Evolutionary conservation across 2,329 filamentous ascomycete genomes (phyloP), one percentile per base, ranked within the genome.

Genomic region (Albophoma yamanashiensis): DNA sequence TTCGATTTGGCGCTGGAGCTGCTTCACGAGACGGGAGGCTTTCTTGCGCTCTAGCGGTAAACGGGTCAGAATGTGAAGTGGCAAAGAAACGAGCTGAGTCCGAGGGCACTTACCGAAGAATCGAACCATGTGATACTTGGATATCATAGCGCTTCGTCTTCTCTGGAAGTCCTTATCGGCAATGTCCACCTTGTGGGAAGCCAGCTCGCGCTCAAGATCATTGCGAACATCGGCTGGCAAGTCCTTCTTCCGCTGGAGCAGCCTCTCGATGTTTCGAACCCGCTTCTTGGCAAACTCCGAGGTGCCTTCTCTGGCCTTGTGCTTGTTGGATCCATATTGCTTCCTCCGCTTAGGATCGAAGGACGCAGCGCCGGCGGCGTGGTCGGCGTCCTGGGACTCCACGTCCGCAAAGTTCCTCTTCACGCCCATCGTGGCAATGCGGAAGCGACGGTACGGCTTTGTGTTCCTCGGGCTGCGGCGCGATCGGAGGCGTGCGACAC

Each of bases 91-190:
- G 17, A 34, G 27, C 4, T 8, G 5, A 20, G 2, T 53, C 57
- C 39, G 8, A 22, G 50, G 17, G 6, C 3, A 64, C 65, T 14
- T 78, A 89, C 89, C 90, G 73, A 93, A 93, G 71, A 94, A 94
- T 36, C 90, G 80, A 57, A 93, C 84, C 83, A 91, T 92, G 71
- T 93, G 89, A 67, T 92, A 94, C 71, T 87, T 89, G 57, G 79
- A 79, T 63, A 92, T 91, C 83, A 92, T 90, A 61, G 84, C 80
- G 66, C 80, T 81, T 65, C 84, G 81, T 69, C 79, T 80, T 74
- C 85, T 86, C 67, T 85, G 84, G 61, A 80, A 79, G 61, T 82
- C 76, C 56, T 82, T 79, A 63, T 82, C 79, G 5, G 74, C 78
- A 61, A 92, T 77, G 67, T 89, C 87, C 64, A 83, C 78, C 71